Base-by-base conservation (phyloP, 305 asterid species). In the Plantago coronopus region DNA sequence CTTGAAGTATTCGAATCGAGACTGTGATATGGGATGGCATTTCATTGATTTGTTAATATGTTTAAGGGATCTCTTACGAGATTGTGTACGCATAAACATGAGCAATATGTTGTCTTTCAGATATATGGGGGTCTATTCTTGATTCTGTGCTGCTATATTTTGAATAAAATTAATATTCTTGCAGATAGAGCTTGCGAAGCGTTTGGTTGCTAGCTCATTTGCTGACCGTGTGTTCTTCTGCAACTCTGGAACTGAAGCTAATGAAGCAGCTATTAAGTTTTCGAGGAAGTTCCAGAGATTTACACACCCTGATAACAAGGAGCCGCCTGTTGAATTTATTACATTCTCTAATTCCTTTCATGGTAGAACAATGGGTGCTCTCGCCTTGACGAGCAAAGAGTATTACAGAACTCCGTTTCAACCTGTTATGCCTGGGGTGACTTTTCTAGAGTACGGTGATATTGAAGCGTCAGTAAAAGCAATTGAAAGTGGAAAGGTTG, bases 311-410 rank as follows among this genome's bases (percentile, higher is more conserved):
- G 87, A 75, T 45, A 64, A 63, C 47, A 77, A 75, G 57, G 72
- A 84, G 54, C 86, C 91, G 17, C 91, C 97, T 0, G 21, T 71
- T 54, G 89, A 83, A 62, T 93, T 93, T 61, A 76, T 89, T 65
- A 78, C 99, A 70, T 93, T 89, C 73, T 60, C 85, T 6, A 89
- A 93, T 70, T 73, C 81, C 80, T 93, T 93, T 74, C 99, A 89
- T 12, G 99, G 99, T 45, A 77, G 99, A 71, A 89, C 97, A 64
- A 89, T 89, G 87, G 99, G 99, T 17, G 87, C 97, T 59, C 87
- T 89, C 64, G 99, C 99, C n/a, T 68, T 93, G 73, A 93, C 99
- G 13, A 93, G 97, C 80, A 93, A 93, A 80, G 97, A 87, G 68
- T 71, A 93, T 50, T 93, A 93, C 74, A 71, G 97, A 59, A 44